Percentiles rank a stretch among this genome's conserved stretches.
These are phyloP conservation scores for Dryadomyces sulphureus DNA, from an alignment of 2,329 filamentous ascomycete species.

Conservation along the genomic window DNA sequence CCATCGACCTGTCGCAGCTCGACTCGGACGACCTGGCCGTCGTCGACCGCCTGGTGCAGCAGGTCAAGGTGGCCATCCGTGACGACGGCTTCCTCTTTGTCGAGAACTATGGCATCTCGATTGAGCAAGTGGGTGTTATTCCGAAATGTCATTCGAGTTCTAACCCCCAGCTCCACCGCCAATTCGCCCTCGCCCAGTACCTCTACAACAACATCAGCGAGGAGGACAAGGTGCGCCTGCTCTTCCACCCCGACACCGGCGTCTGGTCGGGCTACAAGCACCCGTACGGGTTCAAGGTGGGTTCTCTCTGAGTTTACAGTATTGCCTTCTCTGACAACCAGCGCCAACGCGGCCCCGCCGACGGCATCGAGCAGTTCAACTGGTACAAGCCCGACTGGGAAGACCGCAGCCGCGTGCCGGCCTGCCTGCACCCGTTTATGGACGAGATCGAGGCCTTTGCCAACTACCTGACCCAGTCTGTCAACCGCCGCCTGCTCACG, in stretches of 20 bases:
- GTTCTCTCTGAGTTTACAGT: too few relatives aligned
- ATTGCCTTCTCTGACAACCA: too few relatives aligned
- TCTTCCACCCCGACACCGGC: constrained; percentile 32
- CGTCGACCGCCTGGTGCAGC: constrained; percentile 25
- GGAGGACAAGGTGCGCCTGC: constrained; percentile 30
- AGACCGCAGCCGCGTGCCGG: constrained; percentile 25
- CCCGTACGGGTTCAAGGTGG: constrained; percentile 30
- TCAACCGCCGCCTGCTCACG: constrained; percentile 25
- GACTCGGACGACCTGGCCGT: constrained; percentile 25
- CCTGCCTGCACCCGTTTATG: constrained; percentile 32
- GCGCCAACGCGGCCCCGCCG: constrained; percentile 25
- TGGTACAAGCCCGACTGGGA: constrained; percentile 33
- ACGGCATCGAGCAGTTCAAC: constrained; percentile 40
- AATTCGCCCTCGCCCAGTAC: constrained; percentile 34
- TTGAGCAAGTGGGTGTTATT: too few relatives aligned
- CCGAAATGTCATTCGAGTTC: too few relatives aligned
- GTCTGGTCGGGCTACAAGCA: constrained; percentile 35
- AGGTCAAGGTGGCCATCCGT: constrained; percentile 25
- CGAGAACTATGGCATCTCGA: constrained; percentile 32
- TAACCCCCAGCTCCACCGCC: constrained; percentile 33
- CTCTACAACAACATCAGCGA: constrained; percentile 32
- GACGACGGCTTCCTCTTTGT: constrained; percentile 31
- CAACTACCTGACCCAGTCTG: constrained; percentile 31
- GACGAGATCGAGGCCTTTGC: constrained; percentile 29
- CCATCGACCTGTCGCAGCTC: constrained; percentile 27